Percentiles rank a stretch among this genome's conserved stretches.
These are phyloP conservation scores for Mycena leptocephala DNA, from an alignment of 768 basidiomycete species.

Conservation along the genomic window DNA sequence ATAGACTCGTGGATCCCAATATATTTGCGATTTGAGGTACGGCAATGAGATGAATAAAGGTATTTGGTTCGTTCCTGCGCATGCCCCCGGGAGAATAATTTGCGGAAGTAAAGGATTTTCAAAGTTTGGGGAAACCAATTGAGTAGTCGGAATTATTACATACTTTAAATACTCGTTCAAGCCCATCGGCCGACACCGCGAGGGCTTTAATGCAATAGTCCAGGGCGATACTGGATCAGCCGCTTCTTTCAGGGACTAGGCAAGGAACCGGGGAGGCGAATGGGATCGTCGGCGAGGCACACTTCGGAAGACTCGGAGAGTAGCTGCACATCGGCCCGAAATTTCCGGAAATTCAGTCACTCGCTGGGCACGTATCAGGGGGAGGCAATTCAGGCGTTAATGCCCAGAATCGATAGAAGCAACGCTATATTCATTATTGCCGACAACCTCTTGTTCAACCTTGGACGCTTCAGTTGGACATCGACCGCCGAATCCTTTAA, in stretches of 20 bases:
- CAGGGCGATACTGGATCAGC: not conserved
- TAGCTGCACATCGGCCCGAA: not conserved
- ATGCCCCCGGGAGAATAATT: too few relatives aligned
- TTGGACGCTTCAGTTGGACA: too few relatives aligned
- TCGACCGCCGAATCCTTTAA: too few relatives aligned
- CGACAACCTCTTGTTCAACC: too few relatives aligned
- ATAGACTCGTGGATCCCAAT: constrained; percentile 3
- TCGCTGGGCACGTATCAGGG: too few relatives aligned
- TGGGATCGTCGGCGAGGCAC: not conserved
- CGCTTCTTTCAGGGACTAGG: not conserved
- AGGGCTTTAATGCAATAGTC: not conserved
- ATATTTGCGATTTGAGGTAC: not conserved
- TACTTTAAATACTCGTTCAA: not conserved
- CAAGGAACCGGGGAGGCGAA: not conserved
- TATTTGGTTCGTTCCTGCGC: not conserved
- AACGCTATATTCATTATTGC: too few relatives aligned
- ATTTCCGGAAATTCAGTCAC: too few relatives aligned
- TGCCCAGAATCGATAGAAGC: too few relatives aligned
- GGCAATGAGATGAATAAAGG: not conserved
- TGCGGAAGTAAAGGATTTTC: constrained; percentile 2
- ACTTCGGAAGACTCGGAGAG: not conserved
- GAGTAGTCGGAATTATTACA: constrained; percentile 6
- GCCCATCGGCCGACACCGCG: not conserved
- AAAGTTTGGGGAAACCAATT: too few relatives aligned
- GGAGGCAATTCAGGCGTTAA: too few relatives aligned